Percentiles rank a stretch among this genome's conserved stretches.
These are phyloP conservation scores for Lyophyllum shimeji DNA, from an alignment of 768 basidiomycete genomes.

Conservation along the genomic window DNA sequence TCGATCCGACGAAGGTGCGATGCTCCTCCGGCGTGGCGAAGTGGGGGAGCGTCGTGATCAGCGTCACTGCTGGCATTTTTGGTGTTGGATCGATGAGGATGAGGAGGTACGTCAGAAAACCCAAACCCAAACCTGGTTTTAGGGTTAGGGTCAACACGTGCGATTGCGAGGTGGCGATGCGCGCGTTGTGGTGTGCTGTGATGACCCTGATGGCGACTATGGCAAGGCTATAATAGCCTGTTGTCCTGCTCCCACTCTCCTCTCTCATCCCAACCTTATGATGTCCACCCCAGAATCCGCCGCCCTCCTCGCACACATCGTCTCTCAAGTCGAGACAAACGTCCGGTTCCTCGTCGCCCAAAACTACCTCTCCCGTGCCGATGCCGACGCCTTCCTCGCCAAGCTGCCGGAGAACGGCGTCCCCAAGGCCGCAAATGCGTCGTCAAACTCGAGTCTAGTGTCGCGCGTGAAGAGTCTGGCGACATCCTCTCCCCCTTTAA, in stretches of 20 bases:
- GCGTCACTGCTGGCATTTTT: constrained; percentile 42
- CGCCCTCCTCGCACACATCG: constrained; percentile 58
- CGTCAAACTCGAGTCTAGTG: not conserved
- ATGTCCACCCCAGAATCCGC: constrained; percentile 20
- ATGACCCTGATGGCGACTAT: too few relatives aligned
- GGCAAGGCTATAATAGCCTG: too few relatives aligned
- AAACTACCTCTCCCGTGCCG: constrained; percentile 48
- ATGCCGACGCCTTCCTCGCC: constrained; percentile 48
- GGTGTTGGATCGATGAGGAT: constrained; percentile 1
- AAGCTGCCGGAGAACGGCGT: constrained; percentile 38
- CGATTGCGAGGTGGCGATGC: not conserved
- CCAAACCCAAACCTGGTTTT: too few relatives aligned
- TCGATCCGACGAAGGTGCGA: constrained; percentile 63
- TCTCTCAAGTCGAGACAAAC: constrained; percentile 56
- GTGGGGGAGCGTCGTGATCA: constrained; percentile 35
- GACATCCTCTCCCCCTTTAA: not conserved
- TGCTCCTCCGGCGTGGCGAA: constrained; percentile 64
- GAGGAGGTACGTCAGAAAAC: too few relatives aligned
- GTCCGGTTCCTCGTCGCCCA: constrained; percentile 58
- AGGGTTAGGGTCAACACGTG: constrained; percentile 19
- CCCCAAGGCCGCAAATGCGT: not conserved
- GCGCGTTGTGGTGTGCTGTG: too few relatives aligned
- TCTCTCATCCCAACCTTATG: too few relatives aligned
- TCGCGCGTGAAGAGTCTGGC: not conserved
- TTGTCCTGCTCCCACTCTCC: too few relatives aligned